Evolutionary conservation across 805 yeast species (phyloP), one percentile per base, ranked within the genome.

Genomic region (Saturnispora zaruensis): DNA sequence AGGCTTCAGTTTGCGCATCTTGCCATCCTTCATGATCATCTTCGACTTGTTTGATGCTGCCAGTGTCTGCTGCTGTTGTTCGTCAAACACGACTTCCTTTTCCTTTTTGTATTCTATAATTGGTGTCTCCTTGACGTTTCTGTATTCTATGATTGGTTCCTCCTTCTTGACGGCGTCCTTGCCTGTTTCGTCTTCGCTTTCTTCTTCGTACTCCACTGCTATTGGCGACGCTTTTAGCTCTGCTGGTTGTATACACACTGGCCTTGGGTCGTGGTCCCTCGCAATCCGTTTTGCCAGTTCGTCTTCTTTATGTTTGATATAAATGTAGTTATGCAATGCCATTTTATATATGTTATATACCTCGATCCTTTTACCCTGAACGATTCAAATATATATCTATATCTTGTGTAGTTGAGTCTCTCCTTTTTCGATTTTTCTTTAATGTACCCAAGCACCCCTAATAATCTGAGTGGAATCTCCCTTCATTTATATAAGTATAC

Each of bases 251-350:
- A 14, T 23, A 9, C 44, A 47, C 24, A 44, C 21, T 6, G 66
- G 66, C 48, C 66, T 55, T 8, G 65, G 60, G 46, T 66, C 69
- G 32, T 60, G 63, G 2, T 65, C 66, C 41, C 68, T 52, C 4
- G 75, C 75, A 16, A 72, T 72, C 38, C 59, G 62, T n/a, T 57
- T 57, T 14, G 66, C 72, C 2, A 51, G 43, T 6, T 62, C 43
- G 4, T 58, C 57, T 51, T 69, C 74, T 16, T 59, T 57, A 46
- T 72, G 77, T 51, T 71, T 72, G 53, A 59, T 67, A 57, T 72
- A 72, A 46, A 72, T 64, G 51, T 72, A 72, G 55, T 72, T 72
- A 53, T 73, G 69, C 6, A 72, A 59, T 0, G 77, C 77, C 77
- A 72, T 72, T 9, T 20, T 40, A 21, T 23, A 8, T 5, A 23